Base-by-base conservation (phyloP, 495 filamentous ascomycete species). In the Aspergillus bridgeri region DNA sequence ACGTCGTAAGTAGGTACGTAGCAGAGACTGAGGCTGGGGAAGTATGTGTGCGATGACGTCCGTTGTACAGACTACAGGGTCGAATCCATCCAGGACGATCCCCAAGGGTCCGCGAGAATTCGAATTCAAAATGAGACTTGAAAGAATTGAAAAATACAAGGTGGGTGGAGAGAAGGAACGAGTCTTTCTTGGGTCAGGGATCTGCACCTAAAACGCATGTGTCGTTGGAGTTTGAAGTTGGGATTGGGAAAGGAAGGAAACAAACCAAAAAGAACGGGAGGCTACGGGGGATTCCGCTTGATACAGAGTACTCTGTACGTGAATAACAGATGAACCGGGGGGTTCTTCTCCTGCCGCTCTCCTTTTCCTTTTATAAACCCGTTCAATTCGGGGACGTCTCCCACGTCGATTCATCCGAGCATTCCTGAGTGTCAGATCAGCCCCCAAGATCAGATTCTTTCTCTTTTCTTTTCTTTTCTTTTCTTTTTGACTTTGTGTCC, bases 101-200 rank as follows among this genome's bases (percentile, higher is more conserved):
- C n/a, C 51, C 42, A 51, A 64, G 55, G 62, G 55, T 61, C 56
- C 43, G 50, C 33, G 33, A 38, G 33, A 54, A 45, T 27, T n/a
- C n/a, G n/a, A n/a, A n/a, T n/a, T n/a, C n/a, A n/a, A n/a, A n/a
- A n/a, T n/a, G n/a, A n/a, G n/a, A n/a, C n/a, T n/a, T 13, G 13
- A 44, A 13, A 38, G 33, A 54, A 47, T 23, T 53, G 55, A 58
- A 60, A 60, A 63, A 38, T 63, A 57, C 57, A 44, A 29, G 29
- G 43, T 33, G 51, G 19, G 19, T 21, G 25, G 13, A n/a, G 27
- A 21, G 58, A 43, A 49, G 24, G 50, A 45, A 49, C 53, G 25
- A 54, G 54, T 53, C 24, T 58, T 23, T 38, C 53, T 63, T 53
- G 47, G 53, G 59, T 61, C 44, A 54, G 27, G 42, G 62, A 65